Evolutionary conservation across 1,284 basidiomycete species (phyloP).

Genomic region (Ustilago tritici): DNA sequence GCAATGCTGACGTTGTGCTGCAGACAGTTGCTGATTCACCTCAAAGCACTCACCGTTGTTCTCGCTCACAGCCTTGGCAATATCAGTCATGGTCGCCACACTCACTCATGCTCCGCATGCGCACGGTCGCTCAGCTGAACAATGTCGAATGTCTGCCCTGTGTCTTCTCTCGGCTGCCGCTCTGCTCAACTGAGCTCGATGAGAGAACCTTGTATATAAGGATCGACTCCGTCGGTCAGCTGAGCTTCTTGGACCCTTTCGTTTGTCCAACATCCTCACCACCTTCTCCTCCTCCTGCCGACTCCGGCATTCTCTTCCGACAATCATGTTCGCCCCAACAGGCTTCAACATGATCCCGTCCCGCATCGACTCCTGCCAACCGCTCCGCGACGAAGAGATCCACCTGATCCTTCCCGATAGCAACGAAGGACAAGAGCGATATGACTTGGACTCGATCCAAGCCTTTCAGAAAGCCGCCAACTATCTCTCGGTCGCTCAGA

Average conservation of each 20-base stretch:
- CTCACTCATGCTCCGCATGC: neutral
- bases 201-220: neutral
- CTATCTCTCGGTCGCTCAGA: slow-evolving; percentile 72
- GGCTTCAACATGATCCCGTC: slow-evolving; percentile 19
- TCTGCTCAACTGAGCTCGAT: neutral
- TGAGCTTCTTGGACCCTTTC: neutral
- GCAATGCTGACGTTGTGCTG: neutral
- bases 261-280: neutral
- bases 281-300: no score
- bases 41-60: neutral
- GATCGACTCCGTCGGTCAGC: neutral
- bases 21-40: neutral
- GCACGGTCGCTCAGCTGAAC: neutral
- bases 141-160: neutral
- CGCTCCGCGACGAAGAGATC: slow-evolving; percentile 16
- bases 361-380: slow-evolving; percentile 8
- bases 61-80: neutral
- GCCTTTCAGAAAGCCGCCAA: slow-evolving; percentile 57
- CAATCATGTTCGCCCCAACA: slow-evolving; percentile 14
- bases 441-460: slow-evolving; percentile 31
- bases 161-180: neutral
- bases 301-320: neutral
- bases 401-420: slow-evolving; percentile 11
- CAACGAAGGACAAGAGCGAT: slow-evolving; percentile 5
- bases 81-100: neutral